Percentiles rank a stretch among this genome's conserved stretches.
Evolutionary conservation across 352 stramenopile genomes (phyloP).

Genomic region (Peronospora farinosa): DNA sequence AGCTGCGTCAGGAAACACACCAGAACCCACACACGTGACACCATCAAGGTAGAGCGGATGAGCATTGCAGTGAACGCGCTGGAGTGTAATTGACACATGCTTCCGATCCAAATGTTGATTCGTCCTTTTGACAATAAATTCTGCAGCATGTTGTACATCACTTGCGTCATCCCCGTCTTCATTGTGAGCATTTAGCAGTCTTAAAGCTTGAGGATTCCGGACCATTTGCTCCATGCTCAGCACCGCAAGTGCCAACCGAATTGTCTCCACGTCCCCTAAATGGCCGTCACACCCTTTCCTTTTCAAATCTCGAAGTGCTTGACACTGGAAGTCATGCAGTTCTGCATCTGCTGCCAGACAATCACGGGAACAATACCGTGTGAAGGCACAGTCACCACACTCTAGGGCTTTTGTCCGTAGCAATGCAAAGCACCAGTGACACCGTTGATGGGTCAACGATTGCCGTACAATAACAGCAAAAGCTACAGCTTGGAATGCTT

Average conservation of each 20-base stretch:
- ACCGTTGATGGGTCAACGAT: conserved; percentile 21
- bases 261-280: conserved; percentile 34
- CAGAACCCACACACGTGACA: conserved; percentile 33
- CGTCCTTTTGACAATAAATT: conserved; percentile 12
- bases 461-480: conserved; percentile 52
- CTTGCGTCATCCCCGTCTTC: conserved; percentile 1
- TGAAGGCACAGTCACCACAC: conserved; percentile 44
- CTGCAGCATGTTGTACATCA: conserved; percentile 2
- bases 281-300: not conserved
- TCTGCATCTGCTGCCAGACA: conserved; percentile 38
- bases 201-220: conserved; percentile 27
- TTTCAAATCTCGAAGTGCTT: conserved; percentile 24
- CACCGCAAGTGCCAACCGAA: conserved; percentile 44
- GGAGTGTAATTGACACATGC: conserved; percentile 34
- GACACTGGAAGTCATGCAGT: conserved; percentile 53
- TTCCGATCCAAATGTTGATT: conserved; percentile 6
- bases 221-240: conserved; percentile 55
- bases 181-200: conserved; percentile 17
- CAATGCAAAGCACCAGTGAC: conserved; percentile 55
- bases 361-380: conserved; percentile 45
- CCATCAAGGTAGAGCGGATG: conserved; percentile 48
- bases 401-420: conserved; percentile 44
- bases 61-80: conserved; percentile 48
- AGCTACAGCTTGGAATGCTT: conserved; percentile 33
- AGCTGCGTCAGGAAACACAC: conserved; percentile 59